phyloP scores from a whole-genome alignment of 208 protist genomes.

The Acanthamoeba lenticulata region DNA sequence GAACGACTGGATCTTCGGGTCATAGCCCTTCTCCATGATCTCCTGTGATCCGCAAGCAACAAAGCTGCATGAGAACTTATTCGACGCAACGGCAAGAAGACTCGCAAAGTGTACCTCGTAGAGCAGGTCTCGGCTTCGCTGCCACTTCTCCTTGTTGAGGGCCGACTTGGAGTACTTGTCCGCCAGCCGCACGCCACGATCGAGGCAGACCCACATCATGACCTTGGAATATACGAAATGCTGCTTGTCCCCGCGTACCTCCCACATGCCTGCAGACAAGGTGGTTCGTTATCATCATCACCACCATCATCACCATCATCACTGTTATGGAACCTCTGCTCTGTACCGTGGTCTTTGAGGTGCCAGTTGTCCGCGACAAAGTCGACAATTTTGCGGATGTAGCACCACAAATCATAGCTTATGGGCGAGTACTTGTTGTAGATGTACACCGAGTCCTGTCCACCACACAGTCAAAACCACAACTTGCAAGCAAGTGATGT shows the following conservation, averaged over 20 bases:
- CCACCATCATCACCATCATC: too few species aligned
- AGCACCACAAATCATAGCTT: constrained; percentile 81
- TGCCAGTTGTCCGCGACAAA: constrained; percentile 79
- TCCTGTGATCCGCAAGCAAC: not conserved
- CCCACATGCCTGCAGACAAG: constrained; percentile 75
- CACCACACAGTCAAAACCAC: not conserved
- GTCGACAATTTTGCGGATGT: constrained; percentile 76
- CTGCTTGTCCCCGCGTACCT: constrained; percentile 79
- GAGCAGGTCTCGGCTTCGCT: constrained; percentile 68
- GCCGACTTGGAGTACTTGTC: constrained; percentile 75
- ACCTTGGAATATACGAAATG: constrained; percentile 83
- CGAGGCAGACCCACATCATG: constrained; percentile 81
- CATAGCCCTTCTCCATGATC: constrained; percentile 79
- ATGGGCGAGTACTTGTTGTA: constrained; percentile 74
- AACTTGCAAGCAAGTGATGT: not conserved
- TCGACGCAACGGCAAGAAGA: not conserved
- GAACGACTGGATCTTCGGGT: constrained; percentile 72
- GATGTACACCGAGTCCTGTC: constrained; percentile 28
- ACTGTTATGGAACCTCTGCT: not conserved
- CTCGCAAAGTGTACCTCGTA: constrained; percentile 56
- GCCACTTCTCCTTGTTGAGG: constrained; percentile 75
- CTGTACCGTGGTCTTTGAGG: constrained; percentile 71
- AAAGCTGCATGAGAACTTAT: not conserved
- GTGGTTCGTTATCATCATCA: too few species aligned
- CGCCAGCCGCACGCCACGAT: constrained; percentile 70